phyloP scores from a whole-genome alignment of 345 rosid genomes.

The Lenwebbia sp. region DNA sequence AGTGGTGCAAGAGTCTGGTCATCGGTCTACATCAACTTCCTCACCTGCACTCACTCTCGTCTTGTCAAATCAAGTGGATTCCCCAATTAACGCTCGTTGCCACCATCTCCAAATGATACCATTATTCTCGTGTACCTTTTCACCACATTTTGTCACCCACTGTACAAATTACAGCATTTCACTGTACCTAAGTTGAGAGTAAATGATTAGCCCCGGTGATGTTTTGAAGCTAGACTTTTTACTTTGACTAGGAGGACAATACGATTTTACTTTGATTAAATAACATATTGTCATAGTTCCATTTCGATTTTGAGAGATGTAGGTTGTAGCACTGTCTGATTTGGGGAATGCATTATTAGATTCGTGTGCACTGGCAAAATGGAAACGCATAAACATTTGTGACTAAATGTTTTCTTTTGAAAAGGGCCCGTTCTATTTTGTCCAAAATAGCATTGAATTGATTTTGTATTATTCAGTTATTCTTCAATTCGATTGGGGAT shows the following conservation, averaged over 20 bases:
- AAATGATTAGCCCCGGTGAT: neutral
- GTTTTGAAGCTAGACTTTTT: neutral
- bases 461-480: neutral
- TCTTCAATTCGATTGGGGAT: neutral
- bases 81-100: neutral
- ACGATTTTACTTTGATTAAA: neutral
- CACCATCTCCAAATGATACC: neutral
- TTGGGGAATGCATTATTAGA: neutral
- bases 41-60: slow-evolving; percentile 27
- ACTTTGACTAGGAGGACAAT: neutral
- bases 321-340: neutral
- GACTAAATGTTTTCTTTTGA: neutral
- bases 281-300: neutral
- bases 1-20: slow-evolving; percentile 26
- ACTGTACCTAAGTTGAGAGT: neutral
- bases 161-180: neutral
- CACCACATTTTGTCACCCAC: neutral
- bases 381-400: neutral
- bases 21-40: slow-evolving; percentile 25
- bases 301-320: neutral
- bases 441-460: neutral
- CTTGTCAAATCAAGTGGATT: slow-evolving; percentile 32
- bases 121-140: neutral
- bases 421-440: neutral
- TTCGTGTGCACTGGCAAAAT: neutral